phyloP scores from a whole-genome alignment of 129 eudicot genomes.

The Artemisia annua region DNA sequence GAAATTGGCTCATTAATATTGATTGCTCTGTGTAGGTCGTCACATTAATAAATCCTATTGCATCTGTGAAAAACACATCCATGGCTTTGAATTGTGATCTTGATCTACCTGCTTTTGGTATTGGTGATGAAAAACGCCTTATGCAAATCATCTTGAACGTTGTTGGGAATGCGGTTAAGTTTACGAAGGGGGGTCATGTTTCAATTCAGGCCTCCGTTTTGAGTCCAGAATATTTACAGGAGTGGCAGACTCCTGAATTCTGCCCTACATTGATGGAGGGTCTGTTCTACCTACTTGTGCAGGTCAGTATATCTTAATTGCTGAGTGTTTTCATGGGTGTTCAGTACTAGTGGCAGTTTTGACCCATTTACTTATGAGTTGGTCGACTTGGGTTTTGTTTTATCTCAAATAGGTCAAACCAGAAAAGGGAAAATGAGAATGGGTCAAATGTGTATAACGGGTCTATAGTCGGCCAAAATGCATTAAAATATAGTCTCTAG shows the following conservation, averaged over 20 bases:
- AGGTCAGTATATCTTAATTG: no score
- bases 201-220: constrained; percentile 57
- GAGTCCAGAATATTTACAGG: constrained; percentile 48
- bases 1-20: constrained; percentile 8
- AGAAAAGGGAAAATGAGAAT: no score
- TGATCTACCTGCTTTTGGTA: constrained; percentile 48
- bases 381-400: not conserved
- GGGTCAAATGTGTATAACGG: no score
- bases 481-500: no score
- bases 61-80: constrained; percentile 56
- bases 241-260: constrained; percentile 54
- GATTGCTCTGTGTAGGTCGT: constrained; percentile 39
- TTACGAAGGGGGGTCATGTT: constrained; percentile 60
- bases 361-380: not conserved
- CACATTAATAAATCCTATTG: constrained; percentile 51
- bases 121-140: constrained; percentile 63
- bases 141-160: constrained; percentile 59
- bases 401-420: no score
- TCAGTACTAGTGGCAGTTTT: constrained; percentile 1
- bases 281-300: constrained; percentile 58
- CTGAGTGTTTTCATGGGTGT: not conserved
- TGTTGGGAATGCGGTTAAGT: constrained; percentile 73
- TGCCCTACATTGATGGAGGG: constrained; percentile 41
- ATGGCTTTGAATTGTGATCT: constrained; percentile 42
- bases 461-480: no score